These are phyloP conservation scores for Leccinum pallidistipes DNA, from an alignment of 1,284 basidiomycete genomes.

Conservation along the genomic window DNA sequence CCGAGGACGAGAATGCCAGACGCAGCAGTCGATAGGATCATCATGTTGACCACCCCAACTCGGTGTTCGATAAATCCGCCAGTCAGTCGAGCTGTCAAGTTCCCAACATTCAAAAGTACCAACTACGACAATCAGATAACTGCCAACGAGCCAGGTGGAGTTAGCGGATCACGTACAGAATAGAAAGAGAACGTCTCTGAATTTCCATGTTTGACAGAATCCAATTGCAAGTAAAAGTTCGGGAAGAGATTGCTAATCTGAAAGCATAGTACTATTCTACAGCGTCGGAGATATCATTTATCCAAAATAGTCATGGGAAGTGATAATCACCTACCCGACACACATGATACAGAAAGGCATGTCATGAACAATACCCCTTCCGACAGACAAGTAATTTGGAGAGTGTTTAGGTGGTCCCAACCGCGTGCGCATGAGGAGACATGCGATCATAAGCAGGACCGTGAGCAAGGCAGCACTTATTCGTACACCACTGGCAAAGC, in stretches of 20 bases:
- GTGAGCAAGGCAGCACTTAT: background rate
- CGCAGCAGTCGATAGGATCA: background rate
- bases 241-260: background rate
- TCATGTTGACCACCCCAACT: background rate
- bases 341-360: background rate
- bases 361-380: background rate
- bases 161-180: background rate
- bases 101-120: background rate
- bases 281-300: background rate
- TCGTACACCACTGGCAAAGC: background rate
- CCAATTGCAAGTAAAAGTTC: background rate
- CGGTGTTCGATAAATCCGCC: background rate
- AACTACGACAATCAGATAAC: background rate
- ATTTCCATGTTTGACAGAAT: background rate
- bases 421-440: background rate
- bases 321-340: background rate
- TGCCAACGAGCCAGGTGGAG: background rate
- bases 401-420: background rate
- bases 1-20: background rate
- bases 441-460: background rate
- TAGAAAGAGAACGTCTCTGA: background rate
- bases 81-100: background rate
- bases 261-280: background rate
- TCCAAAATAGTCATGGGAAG: background rate
- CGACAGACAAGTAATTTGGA: background rate